Base-by-base conservation (phyloP, 2,329 filamentous ascomycete genomes). In the Coniochaeta sp. region DNA sequence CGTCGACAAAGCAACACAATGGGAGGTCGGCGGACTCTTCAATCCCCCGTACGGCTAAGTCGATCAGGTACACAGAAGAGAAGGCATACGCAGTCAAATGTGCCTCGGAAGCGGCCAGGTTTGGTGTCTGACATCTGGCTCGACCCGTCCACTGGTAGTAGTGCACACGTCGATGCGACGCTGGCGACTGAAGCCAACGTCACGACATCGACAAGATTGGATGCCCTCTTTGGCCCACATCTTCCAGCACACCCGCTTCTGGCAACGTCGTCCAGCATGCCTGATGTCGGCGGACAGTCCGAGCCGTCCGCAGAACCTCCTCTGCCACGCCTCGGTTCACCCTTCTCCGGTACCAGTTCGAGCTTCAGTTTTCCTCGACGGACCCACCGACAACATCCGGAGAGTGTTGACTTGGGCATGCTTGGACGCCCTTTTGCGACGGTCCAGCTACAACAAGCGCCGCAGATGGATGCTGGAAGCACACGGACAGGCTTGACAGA, bases 331-430 rank as follows among this genome's bases (percentile, higher is more conserved):
- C 76, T 88, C 4, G 82, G 85, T 33, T 88, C 85, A 6, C 85
- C 85, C 0, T 87, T 88, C 63, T 73, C 77, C 8, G 76, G 76
- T 36, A 69, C 76, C 11, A 75, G 71, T 60, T 76, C 79, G 14
- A 85, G 81, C 69, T 79, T 84, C 66, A 87, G 84, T 54, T 85
- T 87, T 63, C 85, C 85, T n/a, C 83, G 81, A 61, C 79, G 85
- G 44, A 69, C 81, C 33, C 67, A 68, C 31, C 65, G 67, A 24
- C 79, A 77, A 34, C 78, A 80, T 64, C 75, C 77, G 2, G 71
- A 74, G 14, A 75, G 73, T 44, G 73, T 83, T 36, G 77, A 80
- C 56, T 65, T 78, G 57, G 74, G 75, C 22, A 70, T 76, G 58
- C 71, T 79, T 60, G 76, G 78, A 5, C 77, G 79, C 31, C 81